These are phyloP conservation scores for Macrophomina pseudophaseolina DNA, from an alignment of 2,329 filamentous ascomycete species.

Conservation along the genomic window DNA sequence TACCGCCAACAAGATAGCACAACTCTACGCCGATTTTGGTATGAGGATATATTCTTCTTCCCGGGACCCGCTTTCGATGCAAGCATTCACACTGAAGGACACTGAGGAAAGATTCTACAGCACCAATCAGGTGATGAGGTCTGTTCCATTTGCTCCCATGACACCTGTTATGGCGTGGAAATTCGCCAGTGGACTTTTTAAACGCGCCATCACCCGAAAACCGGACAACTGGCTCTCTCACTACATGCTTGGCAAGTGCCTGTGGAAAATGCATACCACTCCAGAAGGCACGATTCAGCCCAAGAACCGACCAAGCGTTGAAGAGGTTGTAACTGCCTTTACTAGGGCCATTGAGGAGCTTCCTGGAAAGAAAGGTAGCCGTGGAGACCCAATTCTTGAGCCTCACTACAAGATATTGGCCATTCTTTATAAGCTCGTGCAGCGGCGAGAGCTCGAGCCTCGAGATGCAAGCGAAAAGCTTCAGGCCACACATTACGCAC, in stretches of 20 bases:
- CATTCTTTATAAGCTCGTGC: conserved; percentile 80
- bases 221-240: conserved; percentile 70
- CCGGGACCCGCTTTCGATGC: conserved; percentile 70
- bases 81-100: conserved; percentile 63
- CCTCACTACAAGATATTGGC: conserved; percentile 92
- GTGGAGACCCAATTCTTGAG: conserved; percentile 78
- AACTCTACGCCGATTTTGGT: conserved; percentile 72
- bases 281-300: conserved; percentile 44
- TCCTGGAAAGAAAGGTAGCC: conserved; percentile 64
- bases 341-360: conserved; percentile 65
- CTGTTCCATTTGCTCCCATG: conserved; percentile 62
- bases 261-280: conserved; percentile 71
- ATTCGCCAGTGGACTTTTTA: conserved; percentile 66
- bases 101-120: conserved; percentile 67
- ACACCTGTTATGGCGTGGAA: conserved; percentile 67
- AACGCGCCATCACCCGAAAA: conserved; percentile 62
- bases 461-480: conserved; percentile 57
- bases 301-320: conserved; percentile 41
- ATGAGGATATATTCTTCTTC: conserved; percentile 72
- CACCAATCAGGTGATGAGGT: conserved; percentile 41
- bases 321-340: conserved; percentile 62
- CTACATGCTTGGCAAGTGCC: conserved; percentile 73
- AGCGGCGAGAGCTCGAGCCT: conserved; percentile 50
- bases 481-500: conserved; percentile 59
- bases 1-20: conserved; percentile 62